Evolutionary conservation across 2,329 filamentous ascomycete genomes (phyloP), one percentile per base, ranked within the genome.

Genomic region (Trichoderma koningiopsis): DNA sequence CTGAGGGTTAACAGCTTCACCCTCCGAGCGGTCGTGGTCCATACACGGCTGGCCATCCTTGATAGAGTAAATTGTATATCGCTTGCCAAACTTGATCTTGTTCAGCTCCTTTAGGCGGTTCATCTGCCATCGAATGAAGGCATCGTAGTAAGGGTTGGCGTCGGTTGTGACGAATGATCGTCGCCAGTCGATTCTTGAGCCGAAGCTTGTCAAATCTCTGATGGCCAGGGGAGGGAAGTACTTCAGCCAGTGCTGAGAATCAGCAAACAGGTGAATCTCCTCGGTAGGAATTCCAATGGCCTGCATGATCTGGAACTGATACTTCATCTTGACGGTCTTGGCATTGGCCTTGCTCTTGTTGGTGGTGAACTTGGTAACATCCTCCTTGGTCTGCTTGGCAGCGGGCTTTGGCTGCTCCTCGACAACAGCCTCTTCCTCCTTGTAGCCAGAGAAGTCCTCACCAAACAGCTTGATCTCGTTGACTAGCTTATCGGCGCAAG

Each of bases 101-200:
- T 92, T 88, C 71, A 97, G 83, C 78, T 96, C 92, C 81, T 92
- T 93, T 63, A 98, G 86, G 72, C 92, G 91, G 79, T 92, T 94
- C 92, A 98, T 97, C 82, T 98, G 96, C 96, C 96, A 99, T 76
- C 92, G 85, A 52, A 98, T 91, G 76, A 99, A 99, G 5, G 93
- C 88, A 78, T 99, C 95, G 79, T 97, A 99, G 83, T 96, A 98
- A 5, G 93, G 94, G 81, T 99, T 99, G 43, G 93, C 94, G 75
- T 97, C 94, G 2, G 96, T 99, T 7, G 96, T 99, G 72, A 98
- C 91, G 73, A 99, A 93, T 47, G 92, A 91, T 79, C 96, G 87
- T 77, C 95, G 88, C 95, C 95, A 99, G 79, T 98, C 96, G 76
- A 98, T 92, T 74, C 94, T 87, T 62, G 91, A 91, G 70, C 95